Percentiles rank a stretch among this genome's conserved stretches.
phyloP scores from a whole-genome alignment of 2,329 filamentous ascomycete genomes.

The Fusarium subtropicale region DNA sequence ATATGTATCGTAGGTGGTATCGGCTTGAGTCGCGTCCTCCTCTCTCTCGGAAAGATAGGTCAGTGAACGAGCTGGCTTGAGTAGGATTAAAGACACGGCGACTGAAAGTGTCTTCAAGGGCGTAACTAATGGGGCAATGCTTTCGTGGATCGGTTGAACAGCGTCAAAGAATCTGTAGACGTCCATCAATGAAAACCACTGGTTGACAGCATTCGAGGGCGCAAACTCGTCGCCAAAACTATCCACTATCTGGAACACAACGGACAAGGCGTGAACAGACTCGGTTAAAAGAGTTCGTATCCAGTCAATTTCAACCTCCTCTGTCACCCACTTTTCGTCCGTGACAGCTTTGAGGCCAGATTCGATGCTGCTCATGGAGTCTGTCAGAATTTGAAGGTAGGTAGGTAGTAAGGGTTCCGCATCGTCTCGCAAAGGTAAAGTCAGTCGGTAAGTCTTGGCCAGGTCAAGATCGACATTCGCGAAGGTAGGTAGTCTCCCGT shows the following conservation, averaged over 20 bases:
- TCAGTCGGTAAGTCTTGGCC: conserved; percentile 49
- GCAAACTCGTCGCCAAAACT: conserved; percentile 66
- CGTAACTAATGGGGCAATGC: conserved; percentile 63
- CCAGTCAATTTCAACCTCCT: conserved; percentile 70
- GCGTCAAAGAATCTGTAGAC: conserved; percentile 76
- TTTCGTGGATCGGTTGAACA: conserved; percentile 60
- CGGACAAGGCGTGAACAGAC: conserved; percentile 77
- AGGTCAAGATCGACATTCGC: conserved; percentile 46
- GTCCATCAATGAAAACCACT: conserved; percentile 81
- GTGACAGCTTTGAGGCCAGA: conserved; percentile 63
- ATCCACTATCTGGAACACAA: conserved; percentile 79
- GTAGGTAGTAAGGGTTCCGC: conserved; percentile 60
- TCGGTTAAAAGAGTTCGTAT: conserved; percentile 73
- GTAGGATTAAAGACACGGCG: conserved; percentile 76
- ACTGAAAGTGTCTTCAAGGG: conserved; percentile 77
- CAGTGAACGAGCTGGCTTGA: conserved; percentile 73
- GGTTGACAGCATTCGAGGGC: conserved; percentile 67
- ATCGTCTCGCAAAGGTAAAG: conserved; percentile 49
- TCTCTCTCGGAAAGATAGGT: conserved; percentile 55
- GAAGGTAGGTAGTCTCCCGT: conserved; percentile 53
- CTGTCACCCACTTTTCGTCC: conserved; percentile 62
- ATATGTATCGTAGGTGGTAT: conserved; percentile 65
- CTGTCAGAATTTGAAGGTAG: conserved; percentile 61
- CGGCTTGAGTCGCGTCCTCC: conserved; percentile 52
- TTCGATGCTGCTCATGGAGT: conserved; percentile 63